phyloP scores from a whole-genome alignment of 331 rosid genomes.

The Telfairia occidentalis region DNA sequence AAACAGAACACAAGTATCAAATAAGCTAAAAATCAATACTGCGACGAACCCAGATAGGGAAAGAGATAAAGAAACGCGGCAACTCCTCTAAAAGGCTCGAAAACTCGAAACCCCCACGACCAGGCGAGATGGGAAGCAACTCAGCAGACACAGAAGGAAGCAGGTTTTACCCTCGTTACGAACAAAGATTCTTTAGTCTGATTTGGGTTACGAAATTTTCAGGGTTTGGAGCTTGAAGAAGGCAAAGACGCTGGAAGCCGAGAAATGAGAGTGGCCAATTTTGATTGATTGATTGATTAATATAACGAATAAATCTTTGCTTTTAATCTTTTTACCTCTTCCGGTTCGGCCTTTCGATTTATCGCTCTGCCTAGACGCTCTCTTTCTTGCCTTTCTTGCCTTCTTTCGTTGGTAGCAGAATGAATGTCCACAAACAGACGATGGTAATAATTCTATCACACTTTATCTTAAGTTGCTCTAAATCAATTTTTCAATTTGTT shows the following conservation, averaged over 20 bases:
- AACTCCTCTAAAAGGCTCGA: background rate
- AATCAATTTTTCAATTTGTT: too few species aligned
- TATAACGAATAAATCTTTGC: background rate
- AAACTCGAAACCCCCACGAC: background rate
- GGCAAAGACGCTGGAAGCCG: background rate
- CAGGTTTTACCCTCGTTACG: background rate
- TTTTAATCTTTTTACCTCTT: background rate
- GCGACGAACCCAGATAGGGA: background rate
- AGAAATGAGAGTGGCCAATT: background rate
- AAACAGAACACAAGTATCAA: background rate
- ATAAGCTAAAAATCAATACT: background rate
- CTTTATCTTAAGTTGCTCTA: too few species aligned
- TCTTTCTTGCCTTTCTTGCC: background rate
- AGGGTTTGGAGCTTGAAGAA: constrained; percentile 3
- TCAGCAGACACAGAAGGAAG: background rate
- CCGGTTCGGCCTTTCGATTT: background rate
- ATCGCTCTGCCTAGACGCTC: background rate
- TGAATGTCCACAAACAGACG: background rate
- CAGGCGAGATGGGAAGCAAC: background rate
- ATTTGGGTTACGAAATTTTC: background rate
- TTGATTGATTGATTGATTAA: background rate
- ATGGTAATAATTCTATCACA: too few species aligned
- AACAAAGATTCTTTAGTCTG: background rate
- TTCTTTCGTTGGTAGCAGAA: background rate
- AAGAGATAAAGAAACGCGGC: background rate